Evolutionary conservation across 345 rosid genomes (phyloP).

Genomic region (Physaria fendleri): DNA sequence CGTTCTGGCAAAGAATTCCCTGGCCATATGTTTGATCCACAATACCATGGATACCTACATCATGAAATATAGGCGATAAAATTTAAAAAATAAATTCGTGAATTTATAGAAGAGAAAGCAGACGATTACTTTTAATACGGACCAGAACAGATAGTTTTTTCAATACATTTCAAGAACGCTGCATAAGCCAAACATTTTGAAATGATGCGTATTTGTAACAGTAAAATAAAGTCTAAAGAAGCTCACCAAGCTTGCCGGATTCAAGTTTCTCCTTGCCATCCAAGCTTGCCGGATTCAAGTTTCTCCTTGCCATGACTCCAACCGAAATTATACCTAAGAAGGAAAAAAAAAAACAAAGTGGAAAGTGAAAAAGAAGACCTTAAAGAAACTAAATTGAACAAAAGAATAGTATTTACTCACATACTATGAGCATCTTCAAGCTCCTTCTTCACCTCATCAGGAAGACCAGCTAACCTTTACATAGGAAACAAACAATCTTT

Average conservation of each 20-base stretch:
- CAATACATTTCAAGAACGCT: not conserved
- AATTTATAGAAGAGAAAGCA: not conserved
- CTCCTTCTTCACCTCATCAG: slow-evolving; percentile 68
- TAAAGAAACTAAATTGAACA: not conserved
- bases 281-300: slow-evolving; percentile 91
- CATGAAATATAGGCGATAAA: slow-evolving; percentile 7
- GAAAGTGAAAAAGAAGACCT: not conserved
- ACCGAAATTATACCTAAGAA: slow-evolving; percentile 72
- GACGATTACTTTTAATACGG: not conserved
- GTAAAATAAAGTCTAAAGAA: slow-evolving; percentile 4
- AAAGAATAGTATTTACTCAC: slow-evolving; percentile 30
- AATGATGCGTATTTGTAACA: not conserved
- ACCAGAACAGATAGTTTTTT: not conserved
- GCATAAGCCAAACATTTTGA: not conserved
- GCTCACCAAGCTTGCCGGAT: slow-evolving; percentile 83
- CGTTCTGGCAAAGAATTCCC: no score
- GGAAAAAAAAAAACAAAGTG: not conserved
- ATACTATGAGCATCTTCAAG: slow-evolving; percentile 86
- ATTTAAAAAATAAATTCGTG: not conserved
- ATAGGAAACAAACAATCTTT: slow-evolving; percentile 8
- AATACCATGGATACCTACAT: slow-evolving; percentile 77
- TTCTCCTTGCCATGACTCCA: slow-evolving; percentile 98
- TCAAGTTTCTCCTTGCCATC: no score
- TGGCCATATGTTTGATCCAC: slow-evolving; percentile 87
- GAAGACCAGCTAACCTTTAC: slow-evolving; percentile 71